Conservation (phyloP, 257 asterid genomes). For the Ballota nigra region DNA sequence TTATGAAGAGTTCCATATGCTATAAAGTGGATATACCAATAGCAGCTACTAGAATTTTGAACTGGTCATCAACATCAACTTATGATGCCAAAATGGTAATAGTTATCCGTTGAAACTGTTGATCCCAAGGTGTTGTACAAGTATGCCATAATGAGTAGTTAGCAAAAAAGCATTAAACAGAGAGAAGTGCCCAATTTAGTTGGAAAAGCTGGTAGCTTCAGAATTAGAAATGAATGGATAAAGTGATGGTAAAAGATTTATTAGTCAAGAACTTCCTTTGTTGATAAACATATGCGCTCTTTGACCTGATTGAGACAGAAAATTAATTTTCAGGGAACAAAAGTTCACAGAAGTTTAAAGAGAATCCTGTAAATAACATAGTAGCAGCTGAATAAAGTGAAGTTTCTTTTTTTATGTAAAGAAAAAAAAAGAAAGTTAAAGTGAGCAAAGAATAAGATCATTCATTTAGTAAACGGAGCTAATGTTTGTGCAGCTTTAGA, state of each 20-base stretch:
- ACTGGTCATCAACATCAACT: background rate
- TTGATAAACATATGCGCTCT: background rate
- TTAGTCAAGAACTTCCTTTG: background rate
- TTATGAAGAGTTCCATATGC: conserved; percentile 1
- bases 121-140: background rate
- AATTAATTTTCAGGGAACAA: background rate
- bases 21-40: background rate
- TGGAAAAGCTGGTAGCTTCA: conserved; percentile 1
- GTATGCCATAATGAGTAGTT: background rate
- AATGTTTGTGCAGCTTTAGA: background rate
- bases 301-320: conserved; percentile 2
- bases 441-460: background rate
- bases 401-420: background rate
- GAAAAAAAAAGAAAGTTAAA: background rate
- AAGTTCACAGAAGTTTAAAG: background rate
- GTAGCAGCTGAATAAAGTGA: background rate
- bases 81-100: background rate
- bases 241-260: background rate
- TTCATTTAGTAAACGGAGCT: conserved; percentile 1
- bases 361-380: background rate
- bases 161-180: background rate
- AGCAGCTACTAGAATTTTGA: background rate
- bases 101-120: background rate
- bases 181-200: background rate
- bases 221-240: conserved; percentile 3